A percentile compares a stretch with the other conserved stretches of the same genome.
Conservation (phyloP, 352 stramenopile species). For the Pythium rishiriense region DNA sequence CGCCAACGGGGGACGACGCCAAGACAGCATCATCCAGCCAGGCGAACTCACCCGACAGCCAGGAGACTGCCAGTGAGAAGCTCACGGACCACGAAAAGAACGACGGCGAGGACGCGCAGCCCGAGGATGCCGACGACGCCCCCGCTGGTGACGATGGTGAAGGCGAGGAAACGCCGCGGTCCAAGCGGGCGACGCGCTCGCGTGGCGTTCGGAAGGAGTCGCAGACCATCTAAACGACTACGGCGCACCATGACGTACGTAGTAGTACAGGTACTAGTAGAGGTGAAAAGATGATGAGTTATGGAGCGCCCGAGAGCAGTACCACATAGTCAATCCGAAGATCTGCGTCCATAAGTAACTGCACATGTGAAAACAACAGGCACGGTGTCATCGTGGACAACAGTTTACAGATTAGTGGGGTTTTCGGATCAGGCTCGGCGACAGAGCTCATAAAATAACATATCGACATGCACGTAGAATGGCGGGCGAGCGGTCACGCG, state of each 20-base stretch:
- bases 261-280: too few relatives aligned
- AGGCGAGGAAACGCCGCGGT: conserved; percentile 12
- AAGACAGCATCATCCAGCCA: not conserved
- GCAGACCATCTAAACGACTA: conserved; percentile 1
- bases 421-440: not conserved
- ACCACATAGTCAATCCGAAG: too few relatives aligned
- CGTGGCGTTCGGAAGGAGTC: conserved; percentile 22
- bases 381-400: not conserved
- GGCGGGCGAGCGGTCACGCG: not conserved
- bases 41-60: conserved; percentile 1
- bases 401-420: conserved; percentile 9
- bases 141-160: conserved; percentile 1
- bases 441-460: conserved; percentile 21
- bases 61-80: conserved; percentile 9
- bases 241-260: too few relatives aligned
- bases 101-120: conserved; percentile 6
- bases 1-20: not conserved
- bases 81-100: conserved; percentile 1
- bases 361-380: not conserved
- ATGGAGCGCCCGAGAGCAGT: not conserved
- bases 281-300: not conserved
- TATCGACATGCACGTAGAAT: conserved; percentile 7
- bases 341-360: too few relatives aligned
- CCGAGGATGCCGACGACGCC: conserved; percentile 16
- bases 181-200: conserved; percentile 19